Evolutionary conservation across 1,284 basidiomycete genomes (phyloP).

Genomic region (Prillingera fragicola): DNA sequence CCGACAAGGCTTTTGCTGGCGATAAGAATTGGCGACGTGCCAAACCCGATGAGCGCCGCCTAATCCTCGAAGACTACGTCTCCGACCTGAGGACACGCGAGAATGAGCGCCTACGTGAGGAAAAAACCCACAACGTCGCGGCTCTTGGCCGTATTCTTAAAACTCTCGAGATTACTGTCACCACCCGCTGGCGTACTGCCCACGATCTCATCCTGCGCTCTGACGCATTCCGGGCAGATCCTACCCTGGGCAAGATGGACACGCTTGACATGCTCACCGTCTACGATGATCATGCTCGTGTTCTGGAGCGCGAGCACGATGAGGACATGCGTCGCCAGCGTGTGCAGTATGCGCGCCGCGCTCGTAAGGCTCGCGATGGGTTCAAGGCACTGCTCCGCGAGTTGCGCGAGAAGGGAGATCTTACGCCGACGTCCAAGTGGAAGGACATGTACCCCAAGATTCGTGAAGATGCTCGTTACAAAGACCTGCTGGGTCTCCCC

Average conservation of each 20-base stretch:
- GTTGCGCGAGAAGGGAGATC: slow-evolving; percentile 60
- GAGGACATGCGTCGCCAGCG: slow-evolving; percentile 69
- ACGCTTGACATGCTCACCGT: slow-evolving; percentile 82
- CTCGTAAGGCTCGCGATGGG: slow-evolving; percentile 78
- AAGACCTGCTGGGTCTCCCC: slow-evolving; percentile 76
- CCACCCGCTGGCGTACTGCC: slow-evolving; percentile 80
- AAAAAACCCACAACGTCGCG: slow-evolving; percentile 66
- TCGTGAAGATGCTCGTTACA: slow-evolving; percentile 72
- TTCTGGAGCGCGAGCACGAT: slow-evolving; percentile 80
- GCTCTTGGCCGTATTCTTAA: slow-evolving; percentile 75
- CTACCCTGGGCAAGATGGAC: slow-evolving; percentile 70
- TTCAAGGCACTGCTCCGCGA: slow-evolving; percentile 75
- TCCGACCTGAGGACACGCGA: slow-evolving; percentile 74
- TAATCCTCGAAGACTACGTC: slow-evolving; percentile 86
- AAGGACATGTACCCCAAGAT: slow-evolving; percentile 76
- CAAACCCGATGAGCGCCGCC: slow-evolving; percentile 71
- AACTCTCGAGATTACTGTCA: slow-evolving; percentile 74
- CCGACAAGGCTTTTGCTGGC: slow-evolving; percentile 71
- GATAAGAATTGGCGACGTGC: slow-evolving; percentile 84
- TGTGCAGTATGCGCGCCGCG: slow-evolving; percentile 73
- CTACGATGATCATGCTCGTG: slow-evolving; percentile 83
- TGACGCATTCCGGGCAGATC: slow-evolving; percentile 67
- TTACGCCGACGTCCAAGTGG: slow-evolving; percentile 84
- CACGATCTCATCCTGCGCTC: slow-evolving; percentile 68
- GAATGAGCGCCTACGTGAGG: slow-evolving; percentile 61